Evolutionary conservation across 2,329 filamentous ascomycete species (phyloP).

Genomic region (Epichloe baconii): DNA sequence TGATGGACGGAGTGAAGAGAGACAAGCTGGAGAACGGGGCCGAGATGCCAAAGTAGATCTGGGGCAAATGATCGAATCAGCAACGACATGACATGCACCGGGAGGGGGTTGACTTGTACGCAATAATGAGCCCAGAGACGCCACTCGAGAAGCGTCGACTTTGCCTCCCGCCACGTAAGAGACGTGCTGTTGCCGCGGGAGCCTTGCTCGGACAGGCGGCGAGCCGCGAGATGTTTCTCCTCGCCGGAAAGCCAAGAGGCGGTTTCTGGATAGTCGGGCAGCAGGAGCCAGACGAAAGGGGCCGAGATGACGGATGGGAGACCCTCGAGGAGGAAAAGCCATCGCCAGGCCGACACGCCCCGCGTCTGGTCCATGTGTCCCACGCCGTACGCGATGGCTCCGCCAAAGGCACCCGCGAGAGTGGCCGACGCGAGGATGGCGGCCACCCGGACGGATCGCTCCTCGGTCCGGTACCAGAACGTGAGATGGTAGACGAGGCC

Average conservation of each 20-base stretch:
- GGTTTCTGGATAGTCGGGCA: slow-evolving; percentile 55
- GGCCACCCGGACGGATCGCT: slow-evolving; percentile 56
- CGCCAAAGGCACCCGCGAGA: slow-evolving; percentile 59
- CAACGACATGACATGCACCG: no score
- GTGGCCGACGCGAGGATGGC: slow-evolving; percentile 59
- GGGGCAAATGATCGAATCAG: background rate
- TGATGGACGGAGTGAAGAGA: slow-evolving; percentile 50
- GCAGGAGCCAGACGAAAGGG: slow-evolving; percentile 48
- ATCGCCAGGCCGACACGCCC: slow-evolving; percentile 57
- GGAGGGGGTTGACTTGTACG: background rate
- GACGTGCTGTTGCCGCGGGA: slow-evolving; percentile 45
- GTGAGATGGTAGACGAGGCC: slow-evolving; percentile 53
- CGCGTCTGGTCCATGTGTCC: slow-evolving; percentile 53
- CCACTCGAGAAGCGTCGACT: slow-evolving; percentile 51
- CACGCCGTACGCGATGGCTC: slow-evolving; percentile 59
- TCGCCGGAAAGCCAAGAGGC: slow-evolving; percentile 46
- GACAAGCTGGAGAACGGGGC: slow-evolving; percentile 46
- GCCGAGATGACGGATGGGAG: slow-evolving; percentile 52
- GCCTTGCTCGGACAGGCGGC: slow-evolving; percentile 31
- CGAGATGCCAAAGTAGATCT: slow-evolving; percentile 35
- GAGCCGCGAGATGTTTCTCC: slow-evolving; percentile 43
- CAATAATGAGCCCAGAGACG: slow-evolving; percentile 56
- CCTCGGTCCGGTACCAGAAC: slow-evolving; percentile 59
- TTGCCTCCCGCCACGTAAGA: slow-evolving; percentile 55
- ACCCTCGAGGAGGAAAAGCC: slow-evolving; percentile 51